Percentiles rank a stretch among this genome's conserved stretches.
These are phyloP conservation scores for Prunus salicina DNA, from an alignment of 306 rosid genomes.

Conservation along the genomic window DNA sequence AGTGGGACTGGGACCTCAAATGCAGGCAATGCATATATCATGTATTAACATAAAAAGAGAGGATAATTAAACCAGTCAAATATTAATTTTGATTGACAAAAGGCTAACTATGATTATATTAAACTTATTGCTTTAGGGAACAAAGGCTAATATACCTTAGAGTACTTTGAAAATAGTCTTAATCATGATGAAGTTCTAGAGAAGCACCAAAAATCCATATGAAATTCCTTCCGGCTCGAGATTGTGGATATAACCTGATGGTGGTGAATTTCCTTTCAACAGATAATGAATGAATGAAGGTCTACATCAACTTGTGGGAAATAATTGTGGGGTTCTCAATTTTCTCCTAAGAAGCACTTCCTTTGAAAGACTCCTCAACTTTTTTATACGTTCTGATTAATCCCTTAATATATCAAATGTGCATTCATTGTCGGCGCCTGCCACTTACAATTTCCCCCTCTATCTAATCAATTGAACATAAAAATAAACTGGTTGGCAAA, in stretches of 20 bases:
- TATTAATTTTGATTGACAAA: background rate
- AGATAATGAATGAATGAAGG: background rate
- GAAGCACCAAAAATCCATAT: background rate
- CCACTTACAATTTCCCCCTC: slow-evolving; percentile 28
- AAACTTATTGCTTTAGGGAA: background rate
- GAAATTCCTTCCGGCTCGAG: too few species aligned
- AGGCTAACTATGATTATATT: background rate
- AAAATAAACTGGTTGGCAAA: background rate
- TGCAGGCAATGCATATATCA: background rate
- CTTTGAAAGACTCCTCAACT: background rate
- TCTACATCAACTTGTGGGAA: background rate
- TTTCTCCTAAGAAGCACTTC: background rate
- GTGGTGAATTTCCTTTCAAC: background rate
- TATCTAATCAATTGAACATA: background rate
- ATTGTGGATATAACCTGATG: fast-evolving
- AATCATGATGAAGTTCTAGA: background rate
- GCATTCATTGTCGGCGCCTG: slow-evolving; percentile 34
- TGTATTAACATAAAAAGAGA: background rate
- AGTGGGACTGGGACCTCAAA: background rate
- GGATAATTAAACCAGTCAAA: background rate
- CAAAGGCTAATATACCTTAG: background rate
- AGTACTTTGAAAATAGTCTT: background rate
- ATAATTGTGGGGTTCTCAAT: background rate
- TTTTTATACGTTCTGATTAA: too few species aligned
- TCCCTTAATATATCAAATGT: background rate